phyloP scores from a whole-genome alignment of 140 eudicot genomes.

The Anethum foeniculum region DNA sequence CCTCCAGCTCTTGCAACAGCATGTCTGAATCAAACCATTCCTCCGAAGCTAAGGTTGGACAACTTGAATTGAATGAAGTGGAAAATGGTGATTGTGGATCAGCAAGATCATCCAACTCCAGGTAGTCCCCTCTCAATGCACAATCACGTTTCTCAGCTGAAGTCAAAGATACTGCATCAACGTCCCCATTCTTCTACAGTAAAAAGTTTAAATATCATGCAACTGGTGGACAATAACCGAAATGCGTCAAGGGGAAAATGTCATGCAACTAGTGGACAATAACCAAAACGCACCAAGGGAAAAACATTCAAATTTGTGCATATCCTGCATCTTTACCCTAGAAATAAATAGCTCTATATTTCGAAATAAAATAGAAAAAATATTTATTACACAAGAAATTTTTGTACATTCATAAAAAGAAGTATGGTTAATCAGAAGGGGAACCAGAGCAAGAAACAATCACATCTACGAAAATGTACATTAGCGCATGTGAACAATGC shows the following conservation, averaged over 20 bases:
- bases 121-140: slow-evolving; percentile 6
- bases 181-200: slow-evolving; percentile 25
- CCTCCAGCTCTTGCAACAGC: slow-evolving; percentile 44
- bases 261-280: neutral
- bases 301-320: neutral
- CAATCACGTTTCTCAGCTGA: slow-evolving; percentile 10
- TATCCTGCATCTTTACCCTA: neutral
- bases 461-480: neutral
- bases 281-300: neutral
- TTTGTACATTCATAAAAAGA: neutral
- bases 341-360: neutral
- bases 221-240: neutral
- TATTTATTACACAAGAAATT: neutral
- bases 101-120: slow-evolving; percentile 47
- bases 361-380: neutral
- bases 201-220: slow-evolving; percentile 4
- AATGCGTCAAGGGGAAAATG: neutral
- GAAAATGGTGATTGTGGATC: slow-evolving; percentile 40
- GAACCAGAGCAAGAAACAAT: neutral
- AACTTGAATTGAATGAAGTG: slow-evolving; percentile 57
- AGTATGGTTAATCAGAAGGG: neutral
- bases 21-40: slow-evolving; percentile 49
- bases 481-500: neutral
- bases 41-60: slow-evolving; percentile 49
- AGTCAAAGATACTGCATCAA: slow-evolving; percentile 9